Conservation (phyloP, 148 eudicot species). For the Silene uniflora region DNA sequence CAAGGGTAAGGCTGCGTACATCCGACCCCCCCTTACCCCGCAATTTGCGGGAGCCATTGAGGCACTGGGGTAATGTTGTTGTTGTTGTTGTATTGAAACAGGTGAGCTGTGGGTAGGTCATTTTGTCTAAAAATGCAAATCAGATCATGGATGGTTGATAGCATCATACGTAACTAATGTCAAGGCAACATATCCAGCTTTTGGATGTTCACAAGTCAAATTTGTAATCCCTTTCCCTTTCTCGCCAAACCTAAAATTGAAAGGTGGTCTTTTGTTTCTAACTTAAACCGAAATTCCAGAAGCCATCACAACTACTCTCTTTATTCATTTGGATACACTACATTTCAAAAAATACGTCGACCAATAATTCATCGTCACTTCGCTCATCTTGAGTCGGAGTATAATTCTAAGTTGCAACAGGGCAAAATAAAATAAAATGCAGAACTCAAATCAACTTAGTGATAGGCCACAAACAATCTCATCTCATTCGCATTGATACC, state of each 20-base stretch:
- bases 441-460: neutral
- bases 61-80: too few species aligned
- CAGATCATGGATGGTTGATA: conserved; percentile 2
- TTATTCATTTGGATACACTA: neutral
- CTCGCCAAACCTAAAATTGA: neutral
- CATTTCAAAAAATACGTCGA: neutral
- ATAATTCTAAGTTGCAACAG: neutral
- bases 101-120: conserved; percentile 12
- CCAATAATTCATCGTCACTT: too few species aligned
- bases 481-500: neutral
- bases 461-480: neutral
- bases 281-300: neutral
- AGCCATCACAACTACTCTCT: neutral
- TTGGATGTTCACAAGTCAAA: neutral
- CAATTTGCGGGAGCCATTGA: too few species aligned
- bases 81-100: conserved; percentile 12
- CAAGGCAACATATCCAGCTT: conserved; percentile 1
- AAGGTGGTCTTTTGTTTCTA: neutral
- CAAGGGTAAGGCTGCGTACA: too few species aligned
- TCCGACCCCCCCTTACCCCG: too few species aligned
- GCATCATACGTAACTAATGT: conserved; percentile 6
- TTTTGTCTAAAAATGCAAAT: conserved; percentile 10
- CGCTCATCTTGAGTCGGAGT: too few species aligned
- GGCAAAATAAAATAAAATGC: neutral
- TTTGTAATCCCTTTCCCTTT: neutral